Conservation (phyloP, 495 filamentous ascomycete species). For the Aspergillus hancockii region DNA sequence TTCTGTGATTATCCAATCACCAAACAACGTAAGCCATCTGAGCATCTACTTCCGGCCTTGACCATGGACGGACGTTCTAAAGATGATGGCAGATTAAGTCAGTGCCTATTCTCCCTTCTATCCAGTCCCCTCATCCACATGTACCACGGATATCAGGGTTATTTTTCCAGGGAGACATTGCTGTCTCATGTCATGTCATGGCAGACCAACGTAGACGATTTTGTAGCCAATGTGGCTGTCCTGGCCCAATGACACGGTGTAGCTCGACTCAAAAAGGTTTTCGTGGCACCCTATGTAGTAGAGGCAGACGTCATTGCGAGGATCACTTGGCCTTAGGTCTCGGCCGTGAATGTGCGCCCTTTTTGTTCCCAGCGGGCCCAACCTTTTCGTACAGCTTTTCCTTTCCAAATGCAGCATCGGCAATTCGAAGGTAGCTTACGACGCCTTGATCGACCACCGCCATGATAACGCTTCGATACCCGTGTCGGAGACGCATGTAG, state of each 20-base stretch:
- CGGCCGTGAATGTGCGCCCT: constrained; percentile 31
- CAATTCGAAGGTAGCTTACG: constrained; percentile 80
- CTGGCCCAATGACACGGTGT: background rate
- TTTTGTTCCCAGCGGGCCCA: constrained; percentile 32
- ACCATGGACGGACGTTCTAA: constrained; percentile 73
- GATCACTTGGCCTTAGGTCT: constrained; percentile 40
- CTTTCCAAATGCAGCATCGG: constrained; percentile 75
- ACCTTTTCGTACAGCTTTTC: constrained; percentile 61
- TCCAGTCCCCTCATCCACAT: constrained; percentile 31
- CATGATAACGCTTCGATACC: constrained; percentile 78
- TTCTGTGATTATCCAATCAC: background rate
- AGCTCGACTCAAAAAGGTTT: background rate
- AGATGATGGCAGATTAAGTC: constrained; percentile 67
- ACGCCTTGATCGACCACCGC: constrained; percentile 89
- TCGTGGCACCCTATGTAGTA: background rate
- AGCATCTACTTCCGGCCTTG: constrained; percentile 59
- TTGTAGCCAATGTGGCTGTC: background rate
- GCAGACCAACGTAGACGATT: background rate
- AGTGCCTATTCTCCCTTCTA: constrained; percentile 27
- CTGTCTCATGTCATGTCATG: constrained; percentile 1
- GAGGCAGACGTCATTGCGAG: background rate
- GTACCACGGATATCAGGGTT: constrained; percentile 25
- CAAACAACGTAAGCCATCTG: constrained; percentile 34
- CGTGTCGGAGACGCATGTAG: constrained; percentile 79
- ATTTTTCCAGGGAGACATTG: constrained; percentile 40